phyloP scores from a whole-genome alignment of 192 early-diverging fungal genomes.

The Coemansia sp. region DNA sequence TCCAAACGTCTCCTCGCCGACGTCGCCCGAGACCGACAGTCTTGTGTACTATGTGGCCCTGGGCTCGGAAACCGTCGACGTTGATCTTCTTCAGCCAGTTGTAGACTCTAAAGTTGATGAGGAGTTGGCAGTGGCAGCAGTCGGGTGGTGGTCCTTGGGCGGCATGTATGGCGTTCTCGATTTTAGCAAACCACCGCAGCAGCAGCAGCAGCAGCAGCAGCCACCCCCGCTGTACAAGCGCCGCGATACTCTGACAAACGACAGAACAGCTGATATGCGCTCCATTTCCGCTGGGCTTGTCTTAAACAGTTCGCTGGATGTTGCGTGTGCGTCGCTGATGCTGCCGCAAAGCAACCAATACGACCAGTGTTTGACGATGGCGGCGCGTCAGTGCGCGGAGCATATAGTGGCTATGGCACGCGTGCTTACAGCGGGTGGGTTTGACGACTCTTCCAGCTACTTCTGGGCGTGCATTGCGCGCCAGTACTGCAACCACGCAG shows the following conservation, averaged over 20 bases:
- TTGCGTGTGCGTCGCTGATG: conserved; percentile 9
- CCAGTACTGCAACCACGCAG: conserved; percentile 25
- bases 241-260: no score
- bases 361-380: conserved; percentile 32
- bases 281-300: conserved; percentile 14
- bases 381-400: conserved; percentile 35
- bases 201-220: background rate
- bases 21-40: background rate
- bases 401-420: conserved; percentile 26
- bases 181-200: conserved; percentile 5
- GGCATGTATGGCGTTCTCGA: conserved; percentile 36
- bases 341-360: conserved; percentile 23
- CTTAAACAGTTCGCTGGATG: conserved; percentile 30
- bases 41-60: conserved; percentile 27
- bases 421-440: conserved; percentile 22
- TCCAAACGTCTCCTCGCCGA: background rate
- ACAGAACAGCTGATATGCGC: background rate
- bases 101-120: background rate
- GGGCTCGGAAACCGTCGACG: conserved; percentile 30
- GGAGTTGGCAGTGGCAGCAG: background rate
- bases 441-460: conserved; percentile 33
- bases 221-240: background rate
- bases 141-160: conserved; percentile 49
- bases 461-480: conserved; percentile 32
- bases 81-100: conserved; percentile 25